Conservation (phyloP, 2,329 filamentous ascomycete species). For the Ophiostoma sp. region DNA sequence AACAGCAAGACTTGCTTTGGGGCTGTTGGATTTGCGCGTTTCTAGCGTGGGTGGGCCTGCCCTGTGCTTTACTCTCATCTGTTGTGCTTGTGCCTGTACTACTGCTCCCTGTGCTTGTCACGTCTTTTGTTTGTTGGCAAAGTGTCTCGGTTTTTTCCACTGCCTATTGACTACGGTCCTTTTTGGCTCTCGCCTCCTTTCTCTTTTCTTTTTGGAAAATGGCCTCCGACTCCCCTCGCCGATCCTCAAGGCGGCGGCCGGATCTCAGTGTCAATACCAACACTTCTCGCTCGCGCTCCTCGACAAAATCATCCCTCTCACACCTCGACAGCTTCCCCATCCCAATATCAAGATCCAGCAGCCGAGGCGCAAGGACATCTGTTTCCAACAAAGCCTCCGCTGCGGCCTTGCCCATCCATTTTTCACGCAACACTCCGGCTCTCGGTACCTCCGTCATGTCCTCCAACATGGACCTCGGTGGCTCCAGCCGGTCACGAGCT, state of each 20-base stretch:
- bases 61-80: not conserved
- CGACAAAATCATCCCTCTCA: slow-evolving; percentile 12
- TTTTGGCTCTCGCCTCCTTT: not conserved
- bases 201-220: slow-evolving; percentile 13
- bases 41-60: slow-evolving; percentile 21
- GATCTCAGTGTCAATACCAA: slow-evolving; percentile 38
- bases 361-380: slow-evolving; percentile 18
- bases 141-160: slow-evolving; percentile 4
- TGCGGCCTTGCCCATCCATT: not conserved
- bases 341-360: slow-evolving; percentile 25
- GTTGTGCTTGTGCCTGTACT: slow-evolving; percentile 4
- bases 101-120: not conserved
- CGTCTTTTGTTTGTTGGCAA: not conserved
- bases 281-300: slow-evolving; percentile 29
- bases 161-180: not conserved
- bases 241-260: slow-evolving; percentile 32
- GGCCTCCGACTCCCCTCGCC: slow-evolving; percentile 22
- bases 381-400: slow-evolving; percentile 1
- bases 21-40: slow-evolving; percentile 11
- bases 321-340: slow-evolving; percentile 7
- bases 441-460: slow-evolving; percentile 30
- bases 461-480: slow-evolving; percentile 29
- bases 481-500: slow-evolving; percentile 32
- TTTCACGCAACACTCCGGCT: slow-evolving; percentile 11
- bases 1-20: slow-evolving; percentile 11